Evolutionary conservation across 2,329 filamentous ascomycete genomes (phyloP), one percentile per base, ranked within the genome.

Genomic region (Colletotrichum coccodes): DNA sequence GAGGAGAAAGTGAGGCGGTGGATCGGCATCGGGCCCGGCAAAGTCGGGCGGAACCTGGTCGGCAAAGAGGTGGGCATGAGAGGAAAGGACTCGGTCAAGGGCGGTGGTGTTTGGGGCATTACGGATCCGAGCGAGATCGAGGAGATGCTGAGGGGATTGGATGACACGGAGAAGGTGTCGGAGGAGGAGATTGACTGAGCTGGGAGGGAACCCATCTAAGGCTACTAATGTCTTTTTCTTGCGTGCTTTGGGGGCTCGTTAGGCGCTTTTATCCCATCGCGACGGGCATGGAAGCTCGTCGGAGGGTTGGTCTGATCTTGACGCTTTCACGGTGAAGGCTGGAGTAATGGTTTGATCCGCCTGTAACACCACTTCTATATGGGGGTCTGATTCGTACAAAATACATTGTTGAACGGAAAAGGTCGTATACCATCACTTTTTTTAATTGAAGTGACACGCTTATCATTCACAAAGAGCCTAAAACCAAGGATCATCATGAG

Each of bases 31-130:
- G 95, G 95, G 0, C 95, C 95, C 0, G 95, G 95, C 6, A 97
- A 97, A 78, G 95, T 98, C 2, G 95, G 95, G 1, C 87, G 95
- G 65, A 98, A 98, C 78, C 84, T 98, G 8, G 95, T 98, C 1
- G 94, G 95, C 14, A 98, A 98, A 80, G 95, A 98, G 81, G 95
- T 98, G 3, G 95, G 94, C 11, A 95, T 96, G 89, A 89, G 90
- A 57, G 90, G 90, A 26, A 89, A 91, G 75, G 93, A 96, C 63
- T 83, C 88, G 18, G 89, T 95, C 56, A 97, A 95, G 77, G 94
- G 94, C 2, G 95, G 94, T 56, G 95, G 95, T 2, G 95, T 98
- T 0, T 97, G 95, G 94, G 94, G 92, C 4, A 93, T 98, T 61
- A 95, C 90, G 11, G 91, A 94, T 77, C 94, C 95, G 9, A 87